These are phyloP conservation scores for Sambucus nigra DNA, from an alignment of 129 eudicot species.

Conservation along the genomic window DNA sequence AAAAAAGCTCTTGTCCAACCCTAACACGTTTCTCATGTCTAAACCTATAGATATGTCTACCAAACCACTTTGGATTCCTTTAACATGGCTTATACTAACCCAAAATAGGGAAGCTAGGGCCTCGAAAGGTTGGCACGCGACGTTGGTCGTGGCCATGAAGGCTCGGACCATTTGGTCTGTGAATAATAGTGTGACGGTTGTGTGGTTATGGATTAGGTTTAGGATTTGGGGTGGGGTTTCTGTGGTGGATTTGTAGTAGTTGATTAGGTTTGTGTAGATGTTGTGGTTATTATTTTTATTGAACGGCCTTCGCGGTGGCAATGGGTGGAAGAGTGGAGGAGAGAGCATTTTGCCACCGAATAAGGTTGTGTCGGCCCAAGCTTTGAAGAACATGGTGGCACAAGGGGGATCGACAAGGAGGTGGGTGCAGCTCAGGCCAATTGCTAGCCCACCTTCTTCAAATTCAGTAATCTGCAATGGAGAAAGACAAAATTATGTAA, in stretches of 20 bases:
- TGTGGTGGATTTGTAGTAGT: constrained; percentile 25
- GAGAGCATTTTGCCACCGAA: constrained; percentile 14
- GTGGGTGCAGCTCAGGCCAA: constrained; percentile 46
- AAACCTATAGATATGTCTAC: constrained; percentile 25
- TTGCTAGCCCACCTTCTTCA: constrained; percentile 47
- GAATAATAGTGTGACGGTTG: constrained; percentile 27
- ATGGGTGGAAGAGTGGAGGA: constrained; percentile 37
- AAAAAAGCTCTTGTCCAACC: constrained; percentile 30
- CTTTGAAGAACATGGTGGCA: constrained; percentile 28
- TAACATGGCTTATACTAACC: constrained; percentile 25
- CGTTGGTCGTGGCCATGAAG: constrained; percentile 10
- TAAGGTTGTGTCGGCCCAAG: constrained; percentile 37
- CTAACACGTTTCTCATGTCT: constrained; percentile 24
- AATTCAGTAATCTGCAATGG: constrained; percentile 38
- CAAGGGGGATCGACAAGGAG: constrained; percentile 33
- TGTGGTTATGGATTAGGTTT: background rate
- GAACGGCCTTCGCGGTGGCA: constrained; percentile 21
- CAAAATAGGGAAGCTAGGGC: constrained; percentile 29
- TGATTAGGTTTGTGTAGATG: constrained; percentile 14
- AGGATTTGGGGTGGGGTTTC: background rate
- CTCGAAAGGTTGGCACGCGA: constrained; percentile 16
- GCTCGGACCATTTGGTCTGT: constrained; percentile 21
- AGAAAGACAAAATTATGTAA: background rate
- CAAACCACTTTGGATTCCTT: constrained; percentile 23
- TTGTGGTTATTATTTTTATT: constrained; percentile 2